Base-by-base conservation (phyloP, 2,329 filamentous ascomycete genomes). In the Aspergillus sp. region DNA sequence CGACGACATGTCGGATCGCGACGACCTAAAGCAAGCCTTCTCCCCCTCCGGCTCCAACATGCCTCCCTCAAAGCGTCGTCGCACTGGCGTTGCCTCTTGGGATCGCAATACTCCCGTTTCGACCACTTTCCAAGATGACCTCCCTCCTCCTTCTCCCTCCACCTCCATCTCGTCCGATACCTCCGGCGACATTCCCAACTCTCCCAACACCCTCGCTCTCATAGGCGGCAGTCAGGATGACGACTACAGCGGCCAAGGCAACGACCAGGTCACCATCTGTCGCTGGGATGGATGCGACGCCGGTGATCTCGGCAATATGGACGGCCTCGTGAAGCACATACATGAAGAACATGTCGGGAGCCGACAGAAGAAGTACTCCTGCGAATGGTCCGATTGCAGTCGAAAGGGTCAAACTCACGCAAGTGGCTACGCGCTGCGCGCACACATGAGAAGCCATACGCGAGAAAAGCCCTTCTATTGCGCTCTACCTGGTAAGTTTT, bases 401-500 rank as follows among this genome's bases (percentile, higher is more conserved):
- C 82, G 93, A 63, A 98, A 97, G 80, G 92, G 92, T 61, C 87
- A 95, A 77, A 88, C 91, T 17, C 95, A 99, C 78, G 94, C 94
- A 1, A 97, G 92, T 71, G 95, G 92, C 2, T 99, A 99, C 79
- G 95, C 95, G 4, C 81, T 99, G 65, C 93, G 96, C 75, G 95
- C 95, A 9, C 95, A 99, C 73, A 97, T 99, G 93, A 85, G 95
- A 68, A 97, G 93, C 74, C 95, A 99, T 76, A 99, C 95, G 1
- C 87, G 95, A 72, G 95, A 99, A 82, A 99, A 99, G 80, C 95
- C 95, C 0, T 98, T 98, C 74, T 97, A 97, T 79, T 99, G 95
- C 78, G 91, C 92, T 30, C 79, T 99, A 43, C 95, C 95, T 59
- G 94, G 93, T 96, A 36, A 36, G 12, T 36, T 6, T 6, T 13